Percentiles rank a stretch among this genome's conserved stretches.
Evolutionary conservation across 2,329 filamentous ascomycete species (phyloP).

Genomic region (Fusarium bulbicola): DNA sequence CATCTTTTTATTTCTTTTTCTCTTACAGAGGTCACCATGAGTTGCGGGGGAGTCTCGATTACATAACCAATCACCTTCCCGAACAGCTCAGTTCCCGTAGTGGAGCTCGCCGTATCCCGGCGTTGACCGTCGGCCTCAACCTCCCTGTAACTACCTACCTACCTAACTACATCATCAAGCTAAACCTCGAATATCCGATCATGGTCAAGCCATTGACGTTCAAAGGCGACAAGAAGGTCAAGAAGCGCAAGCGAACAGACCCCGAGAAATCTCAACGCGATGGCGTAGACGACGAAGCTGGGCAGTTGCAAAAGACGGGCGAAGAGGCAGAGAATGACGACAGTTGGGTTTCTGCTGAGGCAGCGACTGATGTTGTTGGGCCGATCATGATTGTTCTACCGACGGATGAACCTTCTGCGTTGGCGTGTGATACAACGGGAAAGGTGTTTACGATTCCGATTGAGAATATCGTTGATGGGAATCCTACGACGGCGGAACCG

Average conservation of each 20-base stretch:
- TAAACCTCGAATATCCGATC: not conserved
- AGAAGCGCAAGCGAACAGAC: conserved; percentile 83
- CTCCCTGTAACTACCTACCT: not conserved
- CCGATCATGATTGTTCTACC: conserved; percentile 86
- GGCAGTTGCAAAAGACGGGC: conserved; percentile 35
- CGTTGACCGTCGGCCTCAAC: conserved; percentile 16
- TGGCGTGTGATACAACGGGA: conserved; percentile 87
- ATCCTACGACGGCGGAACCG: conserved; percentile 87
- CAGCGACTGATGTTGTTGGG: conserved; percentile 76
- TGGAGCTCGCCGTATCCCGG: conserved; percentile 49
- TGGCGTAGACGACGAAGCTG: conserved; percentile 20
- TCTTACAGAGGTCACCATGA: conserved; percentile 7
- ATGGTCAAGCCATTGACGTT: conserved; percentile 94
- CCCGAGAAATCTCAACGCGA: conserved; percentile 55
- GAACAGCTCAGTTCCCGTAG: conserved; percentile 6
- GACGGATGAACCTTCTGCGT: conserved; percentile 74
- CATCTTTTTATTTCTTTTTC: conserved; percentile 6
- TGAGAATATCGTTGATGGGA: conserved; percentile 88
- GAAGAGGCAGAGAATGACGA: conserved; percentile 71
- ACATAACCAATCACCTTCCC: conserved; percentile 39
- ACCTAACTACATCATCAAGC: not conserved
- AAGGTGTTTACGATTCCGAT: conserved; percentile 84
- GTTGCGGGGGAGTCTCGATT: conserved; percentile 35
- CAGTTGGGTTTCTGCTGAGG: conserved; percentile 90
- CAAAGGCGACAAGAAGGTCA: conserved; percentile 96